These are phyloP conservation scores for Bipolaris sorokiniana DNA, from an alignment of 2,329 filamentous ascomycete genomes.

Conservation along the genomic window DNA sequence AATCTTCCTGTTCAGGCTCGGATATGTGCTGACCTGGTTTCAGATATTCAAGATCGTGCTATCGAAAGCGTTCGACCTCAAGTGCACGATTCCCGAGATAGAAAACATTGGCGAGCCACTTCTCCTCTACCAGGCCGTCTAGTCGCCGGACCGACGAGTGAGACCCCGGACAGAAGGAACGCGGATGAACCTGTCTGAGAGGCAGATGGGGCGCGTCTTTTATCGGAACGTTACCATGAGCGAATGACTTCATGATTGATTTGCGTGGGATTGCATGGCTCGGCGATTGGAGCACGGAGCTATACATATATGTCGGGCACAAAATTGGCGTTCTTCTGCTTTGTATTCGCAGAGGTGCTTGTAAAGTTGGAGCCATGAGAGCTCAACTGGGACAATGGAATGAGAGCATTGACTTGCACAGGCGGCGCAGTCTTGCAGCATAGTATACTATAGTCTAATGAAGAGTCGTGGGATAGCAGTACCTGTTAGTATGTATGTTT, in stretches of 20 bases:
- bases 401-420: constrained; percentile 19
- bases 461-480: constrained; percentile 23
- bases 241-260: constrained; percentile 47
- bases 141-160: constrained; percentile 32
- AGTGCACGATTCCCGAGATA: constrained; percentile 98
- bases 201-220: constrained; percentile 26
- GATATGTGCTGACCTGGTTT: constrained; percentile 34
- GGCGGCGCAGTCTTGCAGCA: constrained; percentile 27
- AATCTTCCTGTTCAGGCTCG: no score
- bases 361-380: constrained; percentile 17
- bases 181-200: constrained; percentile 16
- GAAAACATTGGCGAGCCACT: constrained; percentile 97
- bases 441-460: constrained; percentile 41
- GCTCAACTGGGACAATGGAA: constrained; percentile 16
- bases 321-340: constrained; percentile 42
- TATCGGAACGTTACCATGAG: constrained; percentile 43
- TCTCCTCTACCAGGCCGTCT: constrained; percentile 73
- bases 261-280: constrained; percentile 45
- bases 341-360: constrained; percentile 23
- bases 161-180: constrained; percentile 20
- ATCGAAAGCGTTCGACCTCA: constrained; percentile 97
- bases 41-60: constrained; percentile 99
- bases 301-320: constrained; percentile 25
- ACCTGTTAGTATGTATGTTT: neutral
- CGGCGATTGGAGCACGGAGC: constrained; percentile 48